Conservation (phyloP, 2,329 filamentous ascomycete genomes). For the Paradendryphiella salina region DNA sequence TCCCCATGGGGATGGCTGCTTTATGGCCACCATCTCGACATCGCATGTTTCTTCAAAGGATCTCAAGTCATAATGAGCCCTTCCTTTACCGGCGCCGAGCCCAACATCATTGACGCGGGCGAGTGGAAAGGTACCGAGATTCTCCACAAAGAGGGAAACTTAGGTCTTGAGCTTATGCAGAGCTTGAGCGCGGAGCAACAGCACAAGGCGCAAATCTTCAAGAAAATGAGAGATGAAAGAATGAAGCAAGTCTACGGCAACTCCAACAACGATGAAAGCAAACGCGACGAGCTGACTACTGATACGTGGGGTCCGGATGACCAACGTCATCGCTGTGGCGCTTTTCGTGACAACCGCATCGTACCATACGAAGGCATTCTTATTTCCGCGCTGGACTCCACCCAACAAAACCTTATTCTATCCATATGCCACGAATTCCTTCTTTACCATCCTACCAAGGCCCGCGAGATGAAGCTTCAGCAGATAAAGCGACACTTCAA, state of each 20-base stretch:
- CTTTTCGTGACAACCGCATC: slow-evolving; percentile 75
- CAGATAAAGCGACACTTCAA: slow-evolving; percentile 60
- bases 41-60: slow-evolving; percentile 69
- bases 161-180: slow-evolving; percentile 73
- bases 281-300: slow-evolving; percentile 46
- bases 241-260: slow-evolving; percentile 59
- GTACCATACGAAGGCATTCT: slow-evolving; percentile 72
- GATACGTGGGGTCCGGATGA: slow-evolving; percentile 81
- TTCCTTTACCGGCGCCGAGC: slow-evolving; percentile 80
- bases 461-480: slow-evolving; percentile 59
- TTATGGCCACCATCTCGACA: slow-evolving; percentile 78
- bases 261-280: slow-evolving; percentile 30
- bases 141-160: slow-evolving; percentile 63
- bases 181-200: slow-evolving; percentile 56
- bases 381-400: slow-evolving; percentile 54
- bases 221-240: slow-evolving; percentile 62
- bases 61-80: slow-evolving; percentile 70
- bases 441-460: slow-evolving; percentile 64
- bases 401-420: slow-evolving; percentile 60
- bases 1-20: slow-evolving; percentile 72
- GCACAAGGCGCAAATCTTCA: slow-evolving; percentile 60
- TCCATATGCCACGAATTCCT: slow-evolving; percentile 67
- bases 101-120: slow-evolving; percentile 71
- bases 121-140: slow-evolving; percentile 67
- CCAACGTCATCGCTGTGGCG: slow-evolving; percentile 76